These are phyloP conservation scores for Oenanthe javanica DNA, from an alignment of 140 eudicot species.

Conservation along the genomic window DNA sequence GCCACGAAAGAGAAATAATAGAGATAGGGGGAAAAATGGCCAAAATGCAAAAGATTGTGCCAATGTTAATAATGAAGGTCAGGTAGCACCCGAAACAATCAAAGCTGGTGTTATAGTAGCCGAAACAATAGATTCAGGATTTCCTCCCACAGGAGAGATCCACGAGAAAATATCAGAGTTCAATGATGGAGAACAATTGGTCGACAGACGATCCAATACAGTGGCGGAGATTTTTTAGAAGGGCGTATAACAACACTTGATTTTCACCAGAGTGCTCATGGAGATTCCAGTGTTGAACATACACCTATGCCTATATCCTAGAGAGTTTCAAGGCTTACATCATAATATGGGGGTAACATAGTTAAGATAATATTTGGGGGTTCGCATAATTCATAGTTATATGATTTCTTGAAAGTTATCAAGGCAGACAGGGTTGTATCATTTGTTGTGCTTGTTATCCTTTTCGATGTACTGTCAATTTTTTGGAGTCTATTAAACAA, in stretches of 20 bases:
- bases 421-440: not conserved
- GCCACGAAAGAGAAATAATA: constrained; percentile 20
- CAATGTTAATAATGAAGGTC: constrained; percentile 11
- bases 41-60: not conserved
- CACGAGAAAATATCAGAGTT: not conserved
- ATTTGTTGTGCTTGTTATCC: not conserved
- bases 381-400: not conserved
- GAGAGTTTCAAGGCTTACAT: not conserved
- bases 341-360: not conserved
- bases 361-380: not conserved
- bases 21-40: not conserved
- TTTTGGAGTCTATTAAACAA: not conserved
- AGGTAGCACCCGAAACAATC: constrained; percentile 5
- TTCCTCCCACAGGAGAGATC: not conserved
- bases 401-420: not conserved
- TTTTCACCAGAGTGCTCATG: not conserved
- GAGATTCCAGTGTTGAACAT: not conserved
- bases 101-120: not conserved
- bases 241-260: not conserved
- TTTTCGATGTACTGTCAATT: not conserved
- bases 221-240: constrained; percentile 1
- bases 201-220: not conserved
- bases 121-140: not conserved
- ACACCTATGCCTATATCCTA: not conserved
- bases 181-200: not conserved